phyloP scores from a whole-genome alignment of 202 grass and related monocot species.

The Panicum virgatum region DNA sequence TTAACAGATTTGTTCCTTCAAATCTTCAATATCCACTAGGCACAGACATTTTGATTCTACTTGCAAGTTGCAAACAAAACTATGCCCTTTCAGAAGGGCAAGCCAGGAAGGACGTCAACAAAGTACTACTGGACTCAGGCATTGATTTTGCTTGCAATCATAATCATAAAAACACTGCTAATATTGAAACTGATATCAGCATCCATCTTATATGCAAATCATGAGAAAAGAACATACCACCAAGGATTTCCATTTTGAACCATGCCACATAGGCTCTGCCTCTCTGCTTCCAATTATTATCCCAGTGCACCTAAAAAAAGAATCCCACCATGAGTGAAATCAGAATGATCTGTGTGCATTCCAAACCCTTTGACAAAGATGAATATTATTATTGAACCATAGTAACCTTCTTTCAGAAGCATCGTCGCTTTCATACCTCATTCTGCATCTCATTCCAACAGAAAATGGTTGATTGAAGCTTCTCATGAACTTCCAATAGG shows the following conservation, averaged over 20 bases:
- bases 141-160: not conserved
- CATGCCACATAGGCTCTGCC: constrained; percentile 63
- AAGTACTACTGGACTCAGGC: not conserved
- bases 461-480: constrained; percentile 70
- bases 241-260: constrained; percentile 96
- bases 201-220: constrained; percentile 30
- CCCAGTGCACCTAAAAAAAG: constrained; percentile 55
- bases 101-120: constrained; percentile 1
- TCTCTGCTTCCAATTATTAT: constrained; percentile 79
- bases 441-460: constrained; percentile 78
- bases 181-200: not conserved
- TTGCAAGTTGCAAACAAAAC: not conserved
- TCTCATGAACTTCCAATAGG: constrained; percentile 78
- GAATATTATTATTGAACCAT: constrained; percentile 1
- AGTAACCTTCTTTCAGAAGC: constrained; percentile 76
- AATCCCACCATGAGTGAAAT: not conserved
- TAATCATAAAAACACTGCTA: not conserved
- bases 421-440: constrained; percentile 80
- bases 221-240: constrained; percentile 52
- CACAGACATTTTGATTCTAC: constrained; percentile 1
- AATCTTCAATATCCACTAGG: not conserved
- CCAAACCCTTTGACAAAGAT: not conserved
- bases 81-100: not conserved
- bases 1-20: not conserved
- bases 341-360: not conserved